Base-by-base conservation (phyloP, 352 stramenopile species). In the Pythium plurisporium region DNA sequence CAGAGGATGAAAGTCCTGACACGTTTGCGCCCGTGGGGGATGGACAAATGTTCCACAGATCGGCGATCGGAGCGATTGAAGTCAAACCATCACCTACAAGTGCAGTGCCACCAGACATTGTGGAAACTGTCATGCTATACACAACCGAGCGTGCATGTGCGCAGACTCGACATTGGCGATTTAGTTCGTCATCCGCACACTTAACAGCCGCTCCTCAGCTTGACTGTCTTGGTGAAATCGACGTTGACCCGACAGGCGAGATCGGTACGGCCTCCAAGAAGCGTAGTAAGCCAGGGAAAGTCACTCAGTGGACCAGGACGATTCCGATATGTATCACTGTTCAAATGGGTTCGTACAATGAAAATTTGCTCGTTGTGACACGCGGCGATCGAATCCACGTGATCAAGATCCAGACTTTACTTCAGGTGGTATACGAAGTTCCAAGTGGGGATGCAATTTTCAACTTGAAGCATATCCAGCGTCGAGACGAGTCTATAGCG, bases 341-440 rank as follows among this genome's bases (percentile, higher is more conserved):
- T 19, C 65, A 86, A 23, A 85, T 84, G 66, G 70, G 65, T 6
- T 64, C 49, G 26, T 86, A 72, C 42, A 55, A 54, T 1, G 80
- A 88, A 46, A 80, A 65, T 4, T 46, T 90, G 11, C 46, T 90
- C 19, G 45, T 90, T 0, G 67, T 87, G 6, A 52, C 84, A 22
- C 68, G 66, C 15, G 59, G 70, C 4, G 75, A 87, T 33, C 45
- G 85, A 5, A 77, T 90, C 26, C 70, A 90, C 38, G 77, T 88
- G n/a, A 52, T 88, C 9, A 90, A 88, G 38, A 68, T 90, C 17
- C 77, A 88, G 29, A 59, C 70, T 7, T 62, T 77, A 19, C 51
- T 88, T 17, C 38, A 62, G 22, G 49, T 76, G 12, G 37, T 82
- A 8, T 55, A 72, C 22, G 30, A 44, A 2, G 41, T 67, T 31